Conservation (phyloP, 2,329 filamentous ascomycete genomes). For the Zarea fungicola region DNA sequence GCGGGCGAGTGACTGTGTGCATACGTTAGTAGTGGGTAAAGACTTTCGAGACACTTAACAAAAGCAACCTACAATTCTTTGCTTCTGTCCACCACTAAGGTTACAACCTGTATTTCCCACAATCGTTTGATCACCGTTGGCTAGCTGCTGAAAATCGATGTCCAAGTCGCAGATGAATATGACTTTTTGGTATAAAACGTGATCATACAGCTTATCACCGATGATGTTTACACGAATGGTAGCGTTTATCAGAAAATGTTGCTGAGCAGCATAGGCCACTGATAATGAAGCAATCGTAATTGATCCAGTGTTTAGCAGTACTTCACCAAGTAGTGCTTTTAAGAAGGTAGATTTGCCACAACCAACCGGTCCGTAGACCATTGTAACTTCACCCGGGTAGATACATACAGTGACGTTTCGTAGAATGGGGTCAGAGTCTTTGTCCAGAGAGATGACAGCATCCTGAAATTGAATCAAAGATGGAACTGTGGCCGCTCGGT, state of each 20-base stretch:
- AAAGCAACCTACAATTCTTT: slow-evolving; percentile 3
- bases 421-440: neutral
- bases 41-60: too few species aligned
- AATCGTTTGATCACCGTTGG: slow-evolving; percentile 3
- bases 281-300: neutral
- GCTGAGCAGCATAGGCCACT: slow-evolving; percentile 21
- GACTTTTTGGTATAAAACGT: neutral
- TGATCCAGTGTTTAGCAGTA: neutral
- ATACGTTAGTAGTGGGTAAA: too few species aligned
- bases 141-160: neutral
- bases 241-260: slow-evolving; percentile 38
- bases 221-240: slow-evolving; percentile 36
- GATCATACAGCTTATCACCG: slow-evolving; percentile 17
- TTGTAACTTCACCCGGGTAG: neutral
- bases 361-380: slow-evolving; percentile 5
- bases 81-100: slow-evolving; percentile 8
- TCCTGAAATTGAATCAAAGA: neutral
- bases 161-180: neutral
- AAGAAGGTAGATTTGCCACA: slow-evolving; percentile 8
- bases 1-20: slow-evolving; percentile 60
- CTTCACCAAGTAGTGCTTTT: slow-evolving; percentile 3
- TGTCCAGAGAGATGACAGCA: too few species aligned
- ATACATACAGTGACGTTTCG: neutral
- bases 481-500: neutral
- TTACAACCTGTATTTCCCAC: neutral